Evolutionary conservation across 129 eudicot species (phyloP).

Genomic region (Pseudognaphalium luteoalbum): DNA sequence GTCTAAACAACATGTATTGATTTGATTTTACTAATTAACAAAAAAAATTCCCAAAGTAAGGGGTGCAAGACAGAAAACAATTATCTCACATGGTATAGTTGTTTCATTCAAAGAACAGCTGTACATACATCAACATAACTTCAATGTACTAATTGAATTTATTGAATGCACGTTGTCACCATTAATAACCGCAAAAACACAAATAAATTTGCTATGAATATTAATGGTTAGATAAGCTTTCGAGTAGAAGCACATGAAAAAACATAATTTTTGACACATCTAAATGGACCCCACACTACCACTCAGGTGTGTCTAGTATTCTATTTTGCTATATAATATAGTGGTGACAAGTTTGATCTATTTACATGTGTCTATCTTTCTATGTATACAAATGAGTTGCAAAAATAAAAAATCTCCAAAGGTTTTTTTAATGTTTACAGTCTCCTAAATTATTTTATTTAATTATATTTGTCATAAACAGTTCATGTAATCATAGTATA

Average conservation of each 20-base stretch:
- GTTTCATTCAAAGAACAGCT: slow-evolving; percentile 16
- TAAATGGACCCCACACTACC: slow-evolving; percentile 9
- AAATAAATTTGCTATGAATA: not conserved
- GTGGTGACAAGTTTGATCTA: not conserved
- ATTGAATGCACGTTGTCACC: not conserved
- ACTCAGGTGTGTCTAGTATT: slow-evolving; percentile 5
- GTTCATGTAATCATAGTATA: not conserved
- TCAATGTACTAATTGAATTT: not conserved
- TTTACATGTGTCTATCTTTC: not conserved
- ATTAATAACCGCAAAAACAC: not conserved
- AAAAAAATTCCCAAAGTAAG: not conserved
- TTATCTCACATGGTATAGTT: slow-evolving; percentile 34
- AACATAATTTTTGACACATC: slow-evolving; percentile 20
- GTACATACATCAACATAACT: not conserved
- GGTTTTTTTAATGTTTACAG: not conserved
- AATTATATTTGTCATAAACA: not conserved
- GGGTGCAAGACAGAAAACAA: slow-evolving; percentile 25
- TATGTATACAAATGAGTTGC: not conserved
- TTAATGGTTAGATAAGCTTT: slow-evolving; percentile 18
- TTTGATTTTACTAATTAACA: not conserved
- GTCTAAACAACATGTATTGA: not conserved
- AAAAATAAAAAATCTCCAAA: not conserved
- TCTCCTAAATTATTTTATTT: slow-evolving; percentile 13
- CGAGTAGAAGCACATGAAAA: slow-evolving; percentile 6
- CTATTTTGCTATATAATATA: not conserved